Evolutionary conservation across 352 stramenopile genomes (phyloP), one percentile per base, ranked within the genome.

Genomic region (Phytophthora uliginosa): DNA sequence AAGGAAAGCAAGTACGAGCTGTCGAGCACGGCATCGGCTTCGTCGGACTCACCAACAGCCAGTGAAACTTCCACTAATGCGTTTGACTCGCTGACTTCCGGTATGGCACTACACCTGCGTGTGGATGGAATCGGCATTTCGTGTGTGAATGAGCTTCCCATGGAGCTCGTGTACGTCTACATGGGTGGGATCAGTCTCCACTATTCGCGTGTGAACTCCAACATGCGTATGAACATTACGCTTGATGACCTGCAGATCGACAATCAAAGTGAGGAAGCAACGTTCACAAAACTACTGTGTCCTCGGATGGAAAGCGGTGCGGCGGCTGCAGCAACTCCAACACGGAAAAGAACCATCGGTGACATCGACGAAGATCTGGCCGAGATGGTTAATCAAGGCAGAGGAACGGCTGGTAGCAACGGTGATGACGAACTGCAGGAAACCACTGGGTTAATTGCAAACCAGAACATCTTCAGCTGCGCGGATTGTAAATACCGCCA

Each of bases 151-250:
- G 84, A 95, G 60, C 73, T 93, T 52, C 92, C 92, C 1, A 93
- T 90, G 64, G 92, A 98, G 67, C 67, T 98, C 7, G 76, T 97
- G 42, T 97, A 98, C 63, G 74, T 95, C 18, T 95, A 94, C 64
- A 79, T 97, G 15, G 86, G 89, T 48, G 89, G 89, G 18, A 90
- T 98, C 51, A 94, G 81, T 40, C 59, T 92, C 6, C 82, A 92
- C 40, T 97, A 94, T 63, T 89, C 83, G 7, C 85, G 90, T 17
- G 65, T 88, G 20, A 94, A 95, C 62, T 78, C 85, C 22, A 97
- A 96, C 47, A 97, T 97, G 88, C 71, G 82, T 4, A 84, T 97
- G 61, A 93, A 92, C 50, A 72, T 97, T 26, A 97, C 92, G 8
- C 76, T 97, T 13, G 84, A 96, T 31, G 86, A 97, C 59, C 72